Percentiles rank a stretch among this genome's conserved stretches.
Conservation (phyloP, 352 stramenopile species). For the Phytophthora ramorum region DNA sequence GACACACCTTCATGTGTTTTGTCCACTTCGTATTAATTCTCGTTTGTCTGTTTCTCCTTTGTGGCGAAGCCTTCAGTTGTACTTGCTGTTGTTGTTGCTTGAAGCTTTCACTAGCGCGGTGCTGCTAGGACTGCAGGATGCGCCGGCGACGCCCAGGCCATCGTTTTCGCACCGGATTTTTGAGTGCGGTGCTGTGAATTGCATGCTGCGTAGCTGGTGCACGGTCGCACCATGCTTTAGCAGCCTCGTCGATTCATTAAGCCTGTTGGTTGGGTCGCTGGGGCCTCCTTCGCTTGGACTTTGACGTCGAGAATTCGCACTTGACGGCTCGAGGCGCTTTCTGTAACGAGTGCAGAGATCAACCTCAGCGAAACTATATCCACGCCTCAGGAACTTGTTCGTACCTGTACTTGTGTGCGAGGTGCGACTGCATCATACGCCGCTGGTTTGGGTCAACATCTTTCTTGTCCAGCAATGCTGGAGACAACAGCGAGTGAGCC, state of each 20-base stretch:
- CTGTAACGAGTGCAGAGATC: slow-evolving; percentile 22
- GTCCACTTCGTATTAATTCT: background rate
- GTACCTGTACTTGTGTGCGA: slow-evolving; percentile 79
- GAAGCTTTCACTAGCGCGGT: slow-evolving; percentile 42
- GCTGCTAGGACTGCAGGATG: slow-evolving; percentile 43
- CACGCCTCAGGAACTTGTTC: background rate
- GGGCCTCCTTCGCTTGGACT: slow-evolving; percentile 3
- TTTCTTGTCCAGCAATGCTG: slow-evolving; percentile 77
- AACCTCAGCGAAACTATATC: background rate
- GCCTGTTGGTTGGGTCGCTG: slow-evolving; percentile 2
- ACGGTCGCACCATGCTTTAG: slow-evolving; percentile 56
- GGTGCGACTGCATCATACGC: slow-evolving; percentile 82
- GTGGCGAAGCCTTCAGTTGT: slow-evolving; percentile 16
- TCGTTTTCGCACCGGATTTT: slow-evolving; percentile 25
- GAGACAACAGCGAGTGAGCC: slow-evolving; percentile 10
- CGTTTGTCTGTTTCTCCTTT: background rate
- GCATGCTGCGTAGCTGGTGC: slow-evolving; percentile 56
- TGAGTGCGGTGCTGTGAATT: slow-evolving; percentile 24
- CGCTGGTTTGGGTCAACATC: slow-evolving; percentile 75
- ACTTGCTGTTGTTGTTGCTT: slow-evolving; percentile 45
- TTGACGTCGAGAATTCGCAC: slow-evolving; percentile 4
- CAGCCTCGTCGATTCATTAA: slow-evolving; percentile 43
- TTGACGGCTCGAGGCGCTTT: slow-evolving; percentile 28
- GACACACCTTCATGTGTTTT: slow-evolving; percentile 19
- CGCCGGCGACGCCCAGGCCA: slow-evolving; percentile 47